A percentile compares a stretch with the other conserved stretches of the same genome.
Conservation (phyloP, 306 rosid genomes). For the Lathyrus sativus region DNA sequence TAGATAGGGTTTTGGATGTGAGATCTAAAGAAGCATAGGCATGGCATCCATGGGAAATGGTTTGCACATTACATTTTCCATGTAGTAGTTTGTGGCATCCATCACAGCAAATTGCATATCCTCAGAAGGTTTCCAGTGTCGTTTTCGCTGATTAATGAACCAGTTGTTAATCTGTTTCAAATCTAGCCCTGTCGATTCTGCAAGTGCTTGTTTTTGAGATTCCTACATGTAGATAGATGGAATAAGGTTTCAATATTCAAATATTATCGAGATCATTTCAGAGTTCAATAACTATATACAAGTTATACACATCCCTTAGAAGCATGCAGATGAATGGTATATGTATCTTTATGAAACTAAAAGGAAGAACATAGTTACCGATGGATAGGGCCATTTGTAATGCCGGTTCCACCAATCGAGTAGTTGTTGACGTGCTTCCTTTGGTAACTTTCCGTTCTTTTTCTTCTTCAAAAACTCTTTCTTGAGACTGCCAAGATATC, state of each 20-base stretch:
- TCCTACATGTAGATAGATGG: constrained; percentile 51
- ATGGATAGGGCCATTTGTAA: constrained; percentile 98
- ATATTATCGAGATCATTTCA: background rate
- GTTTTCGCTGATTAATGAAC: constrained; percentile 93
- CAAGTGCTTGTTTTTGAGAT: constrained; percentile 83
- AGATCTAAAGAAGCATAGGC: constrained; percentile 44
- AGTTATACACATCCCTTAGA: too few species aligned
- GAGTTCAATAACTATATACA: too few species aligned
- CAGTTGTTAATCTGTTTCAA: constrained; percentile 97
- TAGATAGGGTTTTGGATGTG: constrained; percentile 27
- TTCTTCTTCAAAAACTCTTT: constrained; percentile 95
- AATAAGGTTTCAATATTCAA: background rate
- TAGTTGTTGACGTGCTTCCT: constrained; percentile 89
- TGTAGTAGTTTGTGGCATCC: constrained; percentile 85
- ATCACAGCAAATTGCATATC: constrained; percentile 97
- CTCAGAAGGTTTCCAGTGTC: constrained; percentile 97
- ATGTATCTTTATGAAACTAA: constrained; percentile 38
- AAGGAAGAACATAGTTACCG: constrained; percentile 61
- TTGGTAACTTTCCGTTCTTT: constrained; percentile 93
- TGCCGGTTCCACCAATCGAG: constrained; percentile 98
- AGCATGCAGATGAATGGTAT: constrained; percentile 37
- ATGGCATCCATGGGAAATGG: constrained; percentile 74
- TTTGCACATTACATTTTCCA: constrained; percentile 76
- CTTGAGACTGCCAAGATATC: constrained; percentile 86
- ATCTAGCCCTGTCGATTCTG: constrained; percentile 88